Base-by-base conservation (phyloP, 768 basidiomycete species). In the Royoungia palumana region DNA sequence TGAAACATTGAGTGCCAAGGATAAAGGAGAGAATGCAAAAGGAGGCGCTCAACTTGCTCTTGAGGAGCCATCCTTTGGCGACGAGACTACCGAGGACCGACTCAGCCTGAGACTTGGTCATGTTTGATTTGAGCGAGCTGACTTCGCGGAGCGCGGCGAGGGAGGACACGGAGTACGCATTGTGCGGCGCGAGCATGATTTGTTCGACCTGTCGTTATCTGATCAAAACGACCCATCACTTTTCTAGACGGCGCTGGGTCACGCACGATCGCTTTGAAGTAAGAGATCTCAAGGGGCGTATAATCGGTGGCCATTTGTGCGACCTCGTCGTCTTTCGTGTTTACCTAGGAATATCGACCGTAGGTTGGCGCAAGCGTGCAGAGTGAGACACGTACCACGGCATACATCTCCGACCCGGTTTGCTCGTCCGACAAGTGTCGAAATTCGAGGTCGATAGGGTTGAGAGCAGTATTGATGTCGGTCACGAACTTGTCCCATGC, bases 261-360 rank as follows among this genome's bases (percentile, higher is more conserved):
- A 69, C 85, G 50, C 61, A 91, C 92, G 50, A 94, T 72, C 5
- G 82, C 81, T 70, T 85, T 91, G 75, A 93, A 94, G 70, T 82
- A 94, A 0, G 82, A 74, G 44, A 94, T 92, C 66, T 95, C 92
- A 27, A 72, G 70, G 0, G 89, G 72, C 2, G 77, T 78, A 60
- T 93, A 95, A 35, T 89, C 87, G 0, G 89, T 91, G 4, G 91
- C 92, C 63, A 89, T 68, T 62, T 91, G 90, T 0, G 92, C 86
- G 28, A 93, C 75, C 45, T 84, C 83, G 58, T 94, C 92, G 16
- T 82, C 83, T 53, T 83, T 88, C 9, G 77, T 72, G 61, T 94
- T 95, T 38, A 90, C 82, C 91, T 94, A 46, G 4, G 5, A 39
- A 35, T 25, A 4, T 32, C 5, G 40, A 12, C 40, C 12, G 25